Base-by-base conservation (phyloP, 1,284 basidiomycete genomes). In the Lignosus rhinocerotis region DNA sequence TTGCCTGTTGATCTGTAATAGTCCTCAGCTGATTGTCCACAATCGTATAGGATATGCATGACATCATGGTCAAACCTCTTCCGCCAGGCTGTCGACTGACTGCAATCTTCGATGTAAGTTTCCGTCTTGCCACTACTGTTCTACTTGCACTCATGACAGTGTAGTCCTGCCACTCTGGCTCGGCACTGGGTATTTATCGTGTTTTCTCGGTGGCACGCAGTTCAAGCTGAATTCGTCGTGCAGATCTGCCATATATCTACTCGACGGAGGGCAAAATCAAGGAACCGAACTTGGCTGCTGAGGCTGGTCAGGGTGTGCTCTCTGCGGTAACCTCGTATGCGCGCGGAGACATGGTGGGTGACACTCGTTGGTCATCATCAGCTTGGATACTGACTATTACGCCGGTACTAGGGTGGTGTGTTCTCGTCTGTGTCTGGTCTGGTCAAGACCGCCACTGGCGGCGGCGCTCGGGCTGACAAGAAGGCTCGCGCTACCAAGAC, bases 261-360 rank as follows among this genome's bases (percentile, higher is more conserved):
- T 90, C 92, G 32, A 96, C 93, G 6, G 92, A 96, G 74, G 94
- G 94, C 54, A 95, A 92, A 70, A 79, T 97, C 73, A 97, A 97
- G 74, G 94, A 96, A 70, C 92, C 94, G 34, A 95, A 96, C 72
- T 76, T 93, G 17, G 83, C 85, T 3, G 81, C 85, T 5, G 91
- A 89, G 70, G 90, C 91, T 6, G 92, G 90, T 7, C 84, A 90
- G 69, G 90, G 88, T 10, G 75, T 93, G 2, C 72, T 93, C 21
- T 82, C 79, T 47, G 88, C 90, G 6, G 82, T 89, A 3, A 74
- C 80, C 36, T 86, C 90, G 9, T 94, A 92, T 67, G 82, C 89
- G 17, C 81, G 80, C 7, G 89, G 89, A 19, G 93, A 97, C 69
- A 83, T 93, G 69, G 71, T 70, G 17, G 25, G 59, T 48, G 19